A percentile compares a stretch with the other conserved stretches of the same genome.
Conservation (phyloP, 2,329 filamentous ascomycete genomes). For the Apiospora saccharicola region DNA sequence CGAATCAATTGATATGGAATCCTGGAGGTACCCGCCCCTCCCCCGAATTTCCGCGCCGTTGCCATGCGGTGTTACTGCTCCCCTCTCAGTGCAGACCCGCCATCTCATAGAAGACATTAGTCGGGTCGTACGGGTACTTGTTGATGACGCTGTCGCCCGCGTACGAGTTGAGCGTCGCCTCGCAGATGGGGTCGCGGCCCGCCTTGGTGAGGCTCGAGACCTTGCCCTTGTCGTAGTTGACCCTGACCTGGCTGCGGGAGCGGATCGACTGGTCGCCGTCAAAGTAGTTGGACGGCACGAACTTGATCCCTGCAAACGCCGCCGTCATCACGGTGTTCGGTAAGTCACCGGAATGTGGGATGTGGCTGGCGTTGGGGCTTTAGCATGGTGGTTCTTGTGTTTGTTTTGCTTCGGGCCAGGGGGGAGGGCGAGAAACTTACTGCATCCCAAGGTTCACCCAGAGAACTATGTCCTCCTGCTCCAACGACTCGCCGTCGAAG, state of each 20-base stretch:
- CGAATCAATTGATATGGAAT: neutral
- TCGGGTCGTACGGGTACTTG: constrained; percentile 13
- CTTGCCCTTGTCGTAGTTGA: neutral
- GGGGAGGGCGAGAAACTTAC: constrained; percentile 14
- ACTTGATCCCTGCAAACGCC: constrained; percentile 46
- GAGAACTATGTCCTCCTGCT: constrained; percentile 30
- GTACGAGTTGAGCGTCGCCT: neutral
- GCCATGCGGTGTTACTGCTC: neutral
- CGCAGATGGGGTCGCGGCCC: constrained; percentile 15
- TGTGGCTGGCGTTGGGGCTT: constrained; percentile 41
- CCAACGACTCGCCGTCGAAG: constrained; percentile 39
- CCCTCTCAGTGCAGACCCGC: neutral
- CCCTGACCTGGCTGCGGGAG: neutral
- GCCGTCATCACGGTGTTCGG: constrained; percentile 53
- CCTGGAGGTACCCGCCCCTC: too few species aligned
- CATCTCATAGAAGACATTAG: neutral
- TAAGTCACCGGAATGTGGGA: constrained; percentile 51
- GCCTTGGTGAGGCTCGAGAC: constrained; percentile 8
- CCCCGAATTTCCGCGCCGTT: neutral
- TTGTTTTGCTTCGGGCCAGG: constrained; percentile 27
- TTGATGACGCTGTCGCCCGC: constrained; percentile 10
- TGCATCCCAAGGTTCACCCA: constrained; percentile 32
- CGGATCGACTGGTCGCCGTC: constrained; percentile 29
- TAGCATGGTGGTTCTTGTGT: constrained; percentile 44
- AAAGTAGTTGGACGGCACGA: constrained; percentile 48